phyloP scores from a whole-genome alignment of 2,329 filamentous ascomycete species.

The Lasiodiplodia sp. region DNA sequence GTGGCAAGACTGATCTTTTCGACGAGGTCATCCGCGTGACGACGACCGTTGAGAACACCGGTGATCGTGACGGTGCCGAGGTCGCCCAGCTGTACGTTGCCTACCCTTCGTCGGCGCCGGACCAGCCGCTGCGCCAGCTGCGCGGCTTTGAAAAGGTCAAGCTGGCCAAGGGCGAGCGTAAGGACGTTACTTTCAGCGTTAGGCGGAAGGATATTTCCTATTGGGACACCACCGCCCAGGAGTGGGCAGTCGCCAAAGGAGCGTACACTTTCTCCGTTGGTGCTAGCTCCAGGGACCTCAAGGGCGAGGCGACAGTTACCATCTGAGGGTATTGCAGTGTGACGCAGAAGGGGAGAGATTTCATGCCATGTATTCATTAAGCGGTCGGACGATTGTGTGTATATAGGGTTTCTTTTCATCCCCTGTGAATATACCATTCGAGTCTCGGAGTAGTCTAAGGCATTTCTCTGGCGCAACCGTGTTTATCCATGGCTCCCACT shows the following conservation, averaged over 20 bases:
- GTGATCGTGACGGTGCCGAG: conserved; percentile 32
- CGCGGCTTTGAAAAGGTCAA: conserved; percentile 33
- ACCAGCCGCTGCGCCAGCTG: conserved; percentile 30
- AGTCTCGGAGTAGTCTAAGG: not conserved
- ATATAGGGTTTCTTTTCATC: not conserved
- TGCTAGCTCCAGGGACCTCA: conserved; percentile 19
- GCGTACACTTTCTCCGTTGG: conserved; percentile 29
- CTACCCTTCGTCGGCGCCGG: conserved; percentile 30
- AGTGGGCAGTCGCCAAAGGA: conserved; percentile 32
- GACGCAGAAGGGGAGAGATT: not conserved
- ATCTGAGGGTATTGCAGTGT: not conserved
- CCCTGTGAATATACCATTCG: not conserved
- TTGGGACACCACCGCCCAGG: conserved; percentile 32
- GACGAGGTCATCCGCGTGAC: conserved; percentile 26
- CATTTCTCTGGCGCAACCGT: not conserved
- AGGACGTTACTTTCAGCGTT: conserved; percentile 24
- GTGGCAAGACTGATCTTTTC: conserved; percentile 21
- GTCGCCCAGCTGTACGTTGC: conserved; percentile 34
- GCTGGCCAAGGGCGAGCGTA: conserved; percentile 30
- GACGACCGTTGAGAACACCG: conserved; percentile 33
- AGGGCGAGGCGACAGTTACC: not conserved
- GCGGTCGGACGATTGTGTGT: not conserved
- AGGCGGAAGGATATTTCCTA: conserved; percentile 32
- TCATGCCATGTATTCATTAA: not conserved
- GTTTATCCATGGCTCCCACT: not conserved